These are phyloP conservation scores for Suillus weaverae DNA, from an alignment of 768 basidiomycete species.

Conservation along the genomic window DNA sequence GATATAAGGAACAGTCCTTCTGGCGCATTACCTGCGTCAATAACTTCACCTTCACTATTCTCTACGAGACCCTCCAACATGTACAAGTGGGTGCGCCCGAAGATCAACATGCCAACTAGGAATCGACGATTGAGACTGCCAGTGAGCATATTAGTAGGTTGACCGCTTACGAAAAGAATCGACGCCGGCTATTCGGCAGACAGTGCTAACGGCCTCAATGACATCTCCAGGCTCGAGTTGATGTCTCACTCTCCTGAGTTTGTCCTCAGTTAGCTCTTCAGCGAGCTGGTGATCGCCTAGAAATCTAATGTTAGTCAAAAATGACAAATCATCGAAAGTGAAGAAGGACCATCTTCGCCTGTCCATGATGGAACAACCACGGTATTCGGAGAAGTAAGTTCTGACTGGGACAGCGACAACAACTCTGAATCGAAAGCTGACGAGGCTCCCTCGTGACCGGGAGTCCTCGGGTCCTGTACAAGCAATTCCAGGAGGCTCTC, in stretches of 20 bases:
- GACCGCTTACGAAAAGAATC: constrained; percentile 81
- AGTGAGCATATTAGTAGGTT: not conserved
- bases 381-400: not conserved
- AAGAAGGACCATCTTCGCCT: not conserved
- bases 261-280: constrained; percentile 86
- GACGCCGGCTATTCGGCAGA: constrained; percentile 85
- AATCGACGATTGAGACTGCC: not conserved
- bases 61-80: constrained; percentile 90
- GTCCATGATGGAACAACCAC: not conserved
- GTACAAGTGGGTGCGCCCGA: constrained; percentile 83
- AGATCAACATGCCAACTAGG: constrained; percentile 79
- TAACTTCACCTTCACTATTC: constrained; percentile 82
- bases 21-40: constrained; percentile 85
- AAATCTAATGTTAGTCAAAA: not conserved
- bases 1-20: constrained; percentile 80
- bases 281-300: constrained; percentile 54
- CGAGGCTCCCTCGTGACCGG: not conserved
- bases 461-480: not conserved
- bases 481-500: constrained; percentile 56
- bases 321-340: not conserved
- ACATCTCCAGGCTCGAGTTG: constrained; percentile 88
- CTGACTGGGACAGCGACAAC: not conserved
- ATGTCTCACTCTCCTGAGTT: constrained; percentile 82
- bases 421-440: not conserved
- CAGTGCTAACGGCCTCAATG: constrained; percentile 83